Evolutionary conservation across 768 basidiomycete genomes (phyloP), one percentile per base, ranked within the genome.

Genomic region (Suillus paluster): DNA sequence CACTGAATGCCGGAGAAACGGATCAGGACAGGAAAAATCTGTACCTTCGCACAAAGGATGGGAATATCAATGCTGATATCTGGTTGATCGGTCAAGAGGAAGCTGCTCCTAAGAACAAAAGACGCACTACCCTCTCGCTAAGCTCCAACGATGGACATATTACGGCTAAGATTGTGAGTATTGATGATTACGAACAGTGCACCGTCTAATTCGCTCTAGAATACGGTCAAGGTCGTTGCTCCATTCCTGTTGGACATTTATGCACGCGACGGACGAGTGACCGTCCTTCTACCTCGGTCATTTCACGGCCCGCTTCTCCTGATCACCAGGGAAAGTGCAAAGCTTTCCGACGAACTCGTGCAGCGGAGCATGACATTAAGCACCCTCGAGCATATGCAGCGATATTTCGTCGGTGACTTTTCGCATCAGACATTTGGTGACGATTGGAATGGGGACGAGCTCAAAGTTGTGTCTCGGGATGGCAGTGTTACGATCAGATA

Each of bases 361-460:
- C 58, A 63, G 46, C 60, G 68, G 23, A 66, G 77, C 44, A 78
- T 74, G 10, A 74, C 69, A 0, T 75, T 79, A 59, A 70, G 71
- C 19, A 78, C 78, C 52, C 70, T 68, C 5, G 69, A 77, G 25
- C 44, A 64, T 23, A 75, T 70, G 19, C 70, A 69, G 27, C 73
- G 73, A n/a, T 78, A 77, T 62, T 81, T 82, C 65, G 66, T 82
- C n/a, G 81, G 81, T 14, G 79, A 80, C 44, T 74, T 79, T 41
- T 67, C 75, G 6, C 68, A 66, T 30, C 73, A 65, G 66, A 59
- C 70, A 23, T 69, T 69, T 41, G 58, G 65, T 4, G 63, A 66
- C 2, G 67, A 71, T 21, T 81, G 79, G 80, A 54, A 63, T 25
- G 78, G 80, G 8, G 81, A 82, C 57, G 78, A 81, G 64, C 52